Evolutionary conservation across 768 basidiomycete genomes (phyloP).

Genomic region (Mycena belliarum): DNA sequence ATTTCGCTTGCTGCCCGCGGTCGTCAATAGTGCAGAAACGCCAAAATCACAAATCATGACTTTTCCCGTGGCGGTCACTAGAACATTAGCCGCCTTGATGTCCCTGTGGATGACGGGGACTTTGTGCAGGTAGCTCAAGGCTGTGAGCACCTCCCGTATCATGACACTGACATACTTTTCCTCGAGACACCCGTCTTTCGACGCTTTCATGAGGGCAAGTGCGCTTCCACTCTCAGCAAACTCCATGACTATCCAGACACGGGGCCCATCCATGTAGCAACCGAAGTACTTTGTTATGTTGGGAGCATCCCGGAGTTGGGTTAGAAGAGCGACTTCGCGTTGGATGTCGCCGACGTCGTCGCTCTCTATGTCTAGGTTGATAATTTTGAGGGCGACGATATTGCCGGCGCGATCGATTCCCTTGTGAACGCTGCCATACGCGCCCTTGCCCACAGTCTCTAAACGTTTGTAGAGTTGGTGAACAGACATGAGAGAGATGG

Average conservation of each 20-base stretch:
- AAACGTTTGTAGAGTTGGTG: conserved; percentile 83
- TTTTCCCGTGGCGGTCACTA: conserved; percentile 84
- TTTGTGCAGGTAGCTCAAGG: conserved; percentile 87
- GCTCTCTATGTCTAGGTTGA: conserved; percentile 94
- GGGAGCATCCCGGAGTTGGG: conserved; percentile 85
- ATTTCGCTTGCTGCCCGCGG: conserved; percentile 86
- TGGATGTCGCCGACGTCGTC: conserved; percentile 98
- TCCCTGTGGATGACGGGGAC: conserved; percentile 95
- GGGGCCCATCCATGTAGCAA: conserved; percentile 92
- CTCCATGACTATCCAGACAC: conserved; percentile 99
- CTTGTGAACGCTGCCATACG: conserved; percentile 94
- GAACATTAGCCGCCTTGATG: conserved; percentile 96
- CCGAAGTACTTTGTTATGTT: conserved; percentile 96
- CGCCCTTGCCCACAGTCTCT: conserved; percentile 93
- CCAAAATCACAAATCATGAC: conserved; percentile 98
- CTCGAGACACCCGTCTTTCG: conserved; percentile 72
- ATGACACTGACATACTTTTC: conserved; percentile 90
- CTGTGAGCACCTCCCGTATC: conserved; percentile 84
- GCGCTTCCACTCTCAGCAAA: conserved; percentile 95
- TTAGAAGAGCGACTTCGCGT: conserved; percentile 89
- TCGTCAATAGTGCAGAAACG: conserved; percentile 89
- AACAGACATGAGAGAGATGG: conserved; percentile 42
- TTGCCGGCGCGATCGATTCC: conserved; percentile 85
- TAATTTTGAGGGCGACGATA: conserved; percentile 96
- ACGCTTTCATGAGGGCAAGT: conserved; percentile 88